A percentile compares a stretch with the other conserved stretches of the same genome.
Evolutionary conservation across 2,329 filamentous ascomycete species (phyloP).

Genomic region (Alternaria rosae): DNA sequence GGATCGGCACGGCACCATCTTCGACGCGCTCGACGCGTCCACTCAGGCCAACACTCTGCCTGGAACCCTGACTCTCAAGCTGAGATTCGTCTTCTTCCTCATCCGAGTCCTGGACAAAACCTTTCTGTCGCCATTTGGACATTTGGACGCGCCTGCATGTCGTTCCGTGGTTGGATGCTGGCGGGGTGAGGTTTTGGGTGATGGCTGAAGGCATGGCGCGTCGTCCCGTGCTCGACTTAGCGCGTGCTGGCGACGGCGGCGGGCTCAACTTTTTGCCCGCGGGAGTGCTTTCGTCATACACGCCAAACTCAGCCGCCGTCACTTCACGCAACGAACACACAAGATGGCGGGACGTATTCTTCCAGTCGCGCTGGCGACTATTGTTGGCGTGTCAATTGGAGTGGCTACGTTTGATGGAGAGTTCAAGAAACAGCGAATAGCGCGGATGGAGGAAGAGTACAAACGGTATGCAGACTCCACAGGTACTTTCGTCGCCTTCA

Average conservation of each 20-base stretch:
- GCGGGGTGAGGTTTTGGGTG: slow-evolving; percentile 22
- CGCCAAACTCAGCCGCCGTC: not conserved
- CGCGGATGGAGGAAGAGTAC: slow-evolving; percentile 45
- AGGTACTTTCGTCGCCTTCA: not conserved
- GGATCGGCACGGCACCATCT: slow-evolving; percentile 1
- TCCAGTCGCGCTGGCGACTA: slow-evolving; percentile 40
- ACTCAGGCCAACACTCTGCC: slow-evolving; percentile 17
- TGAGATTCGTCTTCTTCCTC: slow-evolving; percentile 53
- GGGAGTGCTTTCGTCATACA: slow-evolving; percentile 29
- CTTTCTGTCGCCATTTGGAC: slow-evolving; percentile 59
- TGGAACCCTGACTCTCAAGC: slow-evolving; percentile 34
- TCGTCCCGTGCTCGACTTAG: slow-evolving; percentile 31
- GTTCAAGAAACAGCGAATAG: slow-evolving; percentile 42
- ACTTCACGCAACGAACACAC: not conserved
- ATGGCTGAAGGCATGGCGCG: slow-evolving; percentile 28
- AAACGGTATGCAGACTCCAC: slow-evolving; percentile 28
- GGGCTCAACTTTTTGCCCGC: slow-evolving; percentile 27
- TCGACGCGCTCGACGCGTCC: slow-evolving; percentile 32
- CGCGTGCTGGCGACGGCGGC: slow-evolving; percentile 22
- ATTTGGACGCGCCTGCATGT: slow-evolving; percentile 52
- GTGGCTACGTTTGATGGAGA: slow-evolving; percentile 46
- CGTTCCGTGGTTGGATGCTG: slow-evolving; percentile 27
- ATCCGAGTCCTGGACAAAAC: slow-evolving; percentile 61
- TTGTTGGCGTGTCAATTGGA: slow-evolving; percentile 44
- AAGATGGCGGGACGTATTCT: slow-evolving; percentile 46